Base-by-base conservation (phyloP, 2,329 filamentous ascomycete species). In the Aspergillus pseudoglaucus region DNA sequence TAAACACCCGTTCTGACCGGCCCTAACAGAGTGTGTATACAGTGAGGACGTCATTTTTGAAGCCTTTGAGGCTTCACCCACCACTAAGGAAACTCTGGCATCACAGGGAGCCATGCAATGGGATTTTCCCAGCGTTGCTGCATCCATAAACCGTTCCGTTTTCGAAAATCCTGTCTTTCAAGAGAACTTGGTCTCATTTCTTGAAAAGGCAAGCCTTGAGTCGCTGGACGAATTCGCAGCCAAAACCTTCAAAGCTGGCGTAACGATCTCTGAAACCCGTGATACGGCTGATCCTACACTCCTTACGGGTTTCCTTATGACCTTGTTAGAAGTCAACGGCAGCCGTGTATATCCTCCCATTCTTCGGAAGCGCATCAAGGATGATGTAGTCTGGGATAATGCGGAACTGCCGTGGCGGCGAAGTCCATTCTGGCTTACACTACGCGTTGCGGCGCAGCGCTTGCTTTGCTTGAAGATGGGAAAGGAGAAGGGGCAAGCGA, bases 331-430 rank as follows among this genome's bases (percentile, higher is more conserved):
- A 55, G 76, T 72, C 0, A 69, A 77, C 6, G 83, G 83, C 0
- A 47, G 57, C 0, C 53, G 66, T 0, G 48, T 68, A 0, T 46
- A 62, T 1, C 64, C 74, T 0, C 53, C 64, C 0, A 18, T 69
- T 0, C 58, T 85, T 1, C 67, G 68, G 0, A 88, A 88, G 58
- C 70, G 76, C 2, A 74, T 86, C 0, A 73, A 80, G 0, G 84
- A 87, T 43, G 82, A 85, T 15, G 75, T 85, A 0, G 73, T 71
- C 9, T 75, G 79, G 59, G 58, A 65, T 1, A 59, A 74, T 1
- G 68, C 73, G 0, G 62, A 72, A 1, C 59, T 69, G 0, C 83
- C 83, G 0, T 88, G 84, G 83, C 72, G 84, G n/a, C 69, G 85
- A 33, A 76, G 75, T 2, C 75, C 84, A 0, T 74, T 78, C 44